phyloP scores from a whole-genome alignment of 345 rosid genomes.

The Acer saccharum region DNA sequence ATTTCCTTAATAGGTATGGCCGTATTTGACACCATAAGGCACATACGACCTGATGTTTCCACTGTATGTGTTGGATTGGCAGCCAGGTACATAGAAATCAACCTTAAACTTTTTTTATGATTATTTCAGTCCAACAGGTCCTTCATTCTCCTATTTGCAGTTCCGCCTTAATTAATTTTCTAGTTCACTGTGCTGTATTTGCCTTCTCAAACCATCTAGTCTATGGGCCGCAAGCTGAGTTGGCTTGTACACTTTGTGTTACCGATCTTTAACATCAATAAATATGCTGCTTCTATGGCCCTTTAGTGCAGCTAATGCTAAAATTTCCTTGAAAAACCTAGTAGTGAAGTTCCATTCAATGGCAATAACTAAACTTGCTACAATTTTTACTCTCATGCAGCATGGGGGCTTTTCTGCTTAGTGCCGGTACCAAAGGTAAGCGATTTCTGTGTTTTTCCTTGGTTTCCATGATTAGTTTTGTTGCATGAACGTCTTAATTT shows the following conservation, averaged over 20 bases:
- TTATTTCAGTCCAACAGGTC: background rate
- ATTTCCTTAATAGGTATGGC: slow-evolving; percentile 39
- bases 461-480: background rate
- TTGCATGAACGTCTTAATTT: background rate
- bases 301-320: background rate
- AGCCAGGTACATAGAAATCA: slow-evolving; percentile 32
- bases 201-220: background rate
- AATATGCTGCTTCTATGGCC: background rate
- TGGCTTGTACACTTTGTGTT: background rate
- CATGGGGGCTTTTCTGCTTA: slow-evolving; percentile 64
- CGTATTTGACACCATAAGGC: slow-evolving; percentile 45
- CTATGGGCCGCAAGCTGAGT: background rate
- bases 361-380: background rate
- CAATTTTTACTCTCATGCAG: slow-evolving; percentile 26
- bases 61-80: slow-evolving; percentile 51
- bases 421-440: slow-evolving; percentile 62
- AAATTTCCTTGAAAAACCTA: background rate
- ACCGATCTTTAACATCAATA: background rate
- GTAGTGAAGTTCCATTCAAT: background rate
- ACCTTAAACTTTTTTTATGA: background rate
- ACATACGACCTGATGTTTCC: slow-evolving; percentile 45
- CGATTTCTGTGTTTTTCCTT: slow-evolving; percentile 1
- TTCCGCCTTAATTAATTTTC: too few species aligned
- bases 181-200: too few species aligned
- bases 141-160: background rate